Evolutionary conservation across 1,284 basidiomycete species (phyloP).

Genomic region (Ustilago shanxiensis): DNA sequence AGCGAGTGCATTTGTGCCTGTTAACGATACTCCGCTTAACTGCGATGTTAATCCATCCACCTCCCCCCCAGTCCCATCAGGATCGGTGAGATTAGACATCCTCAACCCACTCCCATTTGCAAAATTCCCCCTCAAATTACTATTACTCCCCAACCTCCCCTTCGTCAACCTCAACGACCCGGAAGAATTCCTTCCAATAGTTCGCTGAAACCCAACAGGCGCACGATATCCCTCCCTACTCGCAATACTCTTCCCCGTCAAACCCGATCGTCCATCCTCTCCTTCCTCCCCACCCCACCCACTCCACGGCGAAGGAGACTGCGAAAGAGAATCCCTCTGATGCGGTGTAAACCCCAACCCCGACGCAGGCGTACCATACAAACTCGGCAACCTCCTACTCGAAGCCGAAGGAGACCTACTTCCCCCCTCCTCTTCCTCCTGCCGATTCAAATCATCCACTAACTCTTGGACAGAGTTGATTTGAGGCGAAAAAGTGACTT

Average conservation of each 20-base stretch:
- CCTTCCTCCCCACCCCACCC: slow-evolving; percentile 14
- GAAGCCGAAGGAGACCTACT: slow-evolving; percentile 19
- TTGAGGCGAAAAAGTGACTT: slow-evolving; percentile 21
- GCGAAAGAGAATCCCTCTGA: slow-evolving; percentile 18
- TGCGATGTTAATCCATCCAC: slow-evolving; percentile 31
- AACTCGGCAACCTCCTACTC: slow-evolving; percentile 12
- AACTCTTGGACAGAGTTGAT: slow-evolving; percentile 30
- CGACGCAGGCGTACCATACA: slow-evolving; percentile 18
- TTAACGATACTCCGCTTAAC: slow-evolving; percentile 34
- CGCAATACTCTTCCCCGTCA: slow-evolving; percentile 25
- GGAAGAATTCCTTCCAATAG: slow-evolving; percentile 35
- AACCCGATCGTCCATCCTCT: slow-evolving; percentile 18
- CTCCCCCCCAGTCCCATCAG: neutral
- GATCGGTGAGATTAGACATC: neutral
- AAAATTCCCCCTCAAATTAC: slow-evolving; percentile 25
- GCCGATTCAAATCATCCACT: slow-evolving; percentile 28
- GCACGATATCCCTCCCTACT: slow-evolving; percentile 33
- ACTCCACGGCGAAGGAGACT: slow-evolving; percentile 17
- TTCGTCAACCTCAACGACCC: slow-evolving; percentile 43
- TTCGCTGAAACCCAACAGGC: slow-evolving; percentile 12
- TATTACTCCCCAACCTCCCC: slow-evolving; percentile 31
- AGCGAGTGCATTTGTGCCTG: slow-evolving; percentile 17
- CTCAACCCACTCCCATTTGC: slow-evolving; percentile 5
- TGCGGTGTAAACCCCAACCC: slow-evolving; percentile 11
- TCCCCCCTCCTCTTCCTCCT: neutral